Percentiles rank a stretch among this genome's conserved stretches.
These are phyloP conservation scores for Begonia fuchsioides DNA, from an alignment of 306 rosid species.

Conservation along the genomic window DNA sequence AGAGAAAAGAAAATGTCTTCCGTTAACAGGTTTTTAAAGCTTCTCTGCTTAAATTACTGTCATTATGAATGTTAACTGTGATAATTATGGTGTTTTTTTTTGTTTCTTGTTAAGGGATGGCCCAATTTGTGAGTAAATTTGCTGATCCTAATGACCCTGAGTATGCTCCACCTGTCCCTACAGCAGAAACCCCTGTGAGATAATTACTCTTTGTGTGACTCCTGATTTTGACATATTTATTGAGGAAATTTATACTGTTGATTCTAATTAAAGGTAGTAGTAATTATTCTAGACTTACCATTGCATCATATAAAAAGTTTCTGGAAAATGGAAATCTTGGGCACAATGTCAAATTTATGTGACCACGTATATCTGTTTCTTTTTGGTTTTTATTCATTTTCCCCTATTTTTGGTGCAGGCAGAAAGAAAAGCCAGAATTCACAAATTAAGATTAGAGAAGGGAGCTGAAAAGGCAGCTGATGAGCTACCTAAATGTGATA, in stretches of 20 bases:
- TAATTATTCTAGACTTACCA: too few species aligned
- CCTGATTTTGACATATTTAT: not conserved
- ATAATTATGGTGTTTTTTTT: not conserved
- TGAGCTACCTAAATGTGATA: constrained; percentile 86
- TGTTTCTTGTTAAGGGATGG: constrained; percentile 46
- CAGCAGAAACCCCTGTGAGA: constrained; percentile 78
- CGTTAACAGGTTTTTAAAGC: constrained; percentile 41
- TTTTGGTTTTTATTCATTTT: too few species aligned
- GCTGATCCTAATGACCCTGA: constrained; percentile 78
- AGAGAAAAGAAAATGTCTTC: constrained; percentile 84
- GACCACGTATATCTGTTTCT: too few species aligned
- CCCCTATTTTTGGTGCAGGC: constrained; percentile 13
- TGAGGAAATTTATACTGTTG: too few species aligned
- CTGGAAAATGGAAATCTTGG: too few species aligned
- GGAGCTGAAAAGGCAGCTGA: constrained; percentile 86
- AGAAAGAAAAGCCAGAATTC: constrained; percentile 75
- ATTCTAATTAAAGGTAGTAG: too few species aligned
- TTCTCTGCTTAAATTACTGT: not conserved
- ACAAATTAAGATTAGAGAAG: constrained; percentile 62
- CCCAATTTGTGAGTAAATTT: constrained; percentile 67
- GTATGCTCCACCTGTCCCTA: constrained; percentile 54
- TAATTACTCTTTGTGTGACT: not conserved
- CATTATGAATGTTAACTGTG: constrained; percentile 1
- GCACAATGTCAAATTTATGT: too few species aligned
- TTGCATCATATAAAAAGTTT: too few species aligned